phyloP scores from a whole-genome alignment of 495 filamentous ascomycete species.

The Tuber brumale region DNA sequence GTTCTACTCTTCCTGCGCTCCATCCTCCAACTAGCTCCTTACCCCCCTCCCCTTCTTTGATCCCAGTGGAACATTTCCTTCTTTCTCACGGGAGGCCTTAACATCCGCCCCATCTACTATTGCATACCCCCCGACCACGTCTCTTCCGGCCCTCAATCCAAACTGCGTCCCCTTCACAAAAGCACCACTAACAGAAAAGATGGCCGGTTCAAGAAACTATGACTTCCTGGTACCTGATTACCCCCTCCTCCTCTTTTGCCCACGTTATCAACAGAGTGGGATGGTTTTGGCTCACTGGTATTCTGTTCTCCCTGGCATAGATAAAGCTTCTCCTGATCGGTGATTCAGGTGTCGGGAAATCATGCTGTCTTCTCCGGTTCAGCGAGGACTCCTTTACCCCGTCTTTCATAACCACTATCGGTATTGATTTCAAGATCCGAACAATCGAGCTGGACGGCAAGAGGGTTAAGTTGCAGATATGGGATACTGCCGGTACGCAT shows the following conservation, averaged over 20 bases:
- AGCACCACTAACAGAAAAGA: slow-evolving; percentile 46
- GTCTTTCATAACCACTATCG: slow-evolving; percentile 98
- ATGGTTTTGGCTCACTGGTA: slow-evolving; percentile 12
- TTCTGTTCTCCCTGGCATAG: slow-evolving; percentile 46
- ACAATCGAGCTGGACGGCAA: slow-evolving; percentile 98
- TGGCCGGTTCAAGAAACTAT: slow-evolving; percentile 97
- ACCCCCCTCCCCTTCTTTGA: neutral
- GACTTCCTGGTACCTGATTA: slow-evolving; percentile 77
- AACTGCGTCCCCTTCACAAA: neutral
- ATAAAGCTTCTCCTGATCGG: slow-evolving; percentile 99
- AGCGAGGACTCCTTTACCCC: slow-evolving; percentile 98
- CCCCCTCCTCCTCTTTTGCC: slow-evolving; percentile 12
- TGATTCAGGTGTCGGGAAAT: slow-evolving; percentile 96
- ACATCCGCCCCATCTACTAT: neutral
- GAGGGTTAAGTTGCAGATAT: slow-evolving; percentile 97
- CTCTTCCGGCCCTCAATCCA: neutral
- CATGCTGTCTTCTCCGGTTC: slow-evolving; percentile 95
- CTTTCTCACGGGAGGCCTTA: neutral
- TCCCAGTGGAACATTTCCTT: neutral
- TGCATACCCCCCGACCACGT: neutral
- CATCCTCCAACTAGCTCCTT: slow-evolving; percentile 1
- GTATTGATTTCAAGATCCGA: slow-evolving; percentile 99
- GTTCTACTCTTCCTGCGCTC: neutral
- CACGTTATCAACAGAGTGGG: slow-evolving; percentile 15
- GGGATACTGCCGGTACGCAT: slow-evolving; percentile 74